Conservation (phyloP, 1,284 basidiomycete genomes). For the Ustilago esculenta region DNA sequence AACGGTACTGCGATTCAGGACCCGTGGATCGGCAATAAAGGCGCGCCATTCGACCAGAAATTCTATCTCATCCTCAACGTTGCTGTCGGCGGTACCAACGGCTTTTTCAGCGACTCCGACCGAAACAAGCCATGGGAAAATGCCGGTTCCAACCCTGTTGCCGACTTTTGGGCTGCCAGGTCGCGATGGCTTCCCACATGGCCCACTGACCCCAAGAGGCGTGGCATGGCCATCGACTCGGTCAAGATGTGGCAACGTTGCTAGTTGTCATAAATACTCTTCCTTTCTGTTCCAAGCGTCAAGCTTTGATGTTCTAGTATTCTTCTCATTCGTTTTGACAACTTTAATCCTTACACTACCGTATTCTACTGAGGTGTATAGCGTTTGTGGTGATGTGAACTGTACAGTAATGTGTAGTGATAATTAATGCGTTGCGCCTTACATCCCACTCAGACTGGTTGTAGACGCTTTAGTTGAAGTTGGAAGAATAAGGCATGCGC, state of each 20-base stretch:
- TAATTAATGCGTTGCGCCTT: no score
- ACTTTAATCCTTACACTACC: neutral
- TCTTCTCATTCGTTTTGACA: neutral
- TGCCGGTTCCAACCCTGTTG: constrained; percentile 23
- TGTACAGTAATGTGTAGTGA: no score
- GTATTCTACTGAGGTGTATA: no score
- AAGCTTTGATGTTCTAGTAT: constrained; percentile 1
- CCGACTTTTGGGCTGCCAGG: constrained; percentile 72
- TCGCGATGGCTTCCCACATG: constrained; percentile 47
- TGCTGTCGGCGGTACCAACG: constrained; percentile 76
- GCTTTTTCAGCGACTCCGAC: constrained; percentile 79
- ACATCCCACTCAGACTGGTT: no score
- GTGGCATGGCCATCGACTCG: constrained; percentile 79
- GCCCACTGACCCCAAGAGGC: constrained; percentile 54
- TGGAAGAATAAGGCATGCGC: no score
- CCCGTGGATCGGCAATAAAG: constrained; percentile 68
- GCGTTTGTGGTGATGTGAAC: no score
- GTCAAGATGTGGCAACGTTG: constrained; percentile 75
- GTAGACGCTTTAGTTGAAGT: no score
- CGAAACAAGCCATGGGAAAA: constrained; percentile 70
- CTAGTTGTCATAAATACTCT: no score
- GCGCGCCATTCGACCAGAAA: constrained; percentile 85
- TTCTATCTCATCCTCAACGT: constrained; percentile 85
- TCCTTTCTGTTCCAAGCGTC: no score
- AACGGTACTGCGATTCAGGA: constrained; percentile 76